These are phyloP conservation scores for Ligustrum vulgare DNA, from an alignment of 257 asterid species.

Conservation along the genomic window DNA sequence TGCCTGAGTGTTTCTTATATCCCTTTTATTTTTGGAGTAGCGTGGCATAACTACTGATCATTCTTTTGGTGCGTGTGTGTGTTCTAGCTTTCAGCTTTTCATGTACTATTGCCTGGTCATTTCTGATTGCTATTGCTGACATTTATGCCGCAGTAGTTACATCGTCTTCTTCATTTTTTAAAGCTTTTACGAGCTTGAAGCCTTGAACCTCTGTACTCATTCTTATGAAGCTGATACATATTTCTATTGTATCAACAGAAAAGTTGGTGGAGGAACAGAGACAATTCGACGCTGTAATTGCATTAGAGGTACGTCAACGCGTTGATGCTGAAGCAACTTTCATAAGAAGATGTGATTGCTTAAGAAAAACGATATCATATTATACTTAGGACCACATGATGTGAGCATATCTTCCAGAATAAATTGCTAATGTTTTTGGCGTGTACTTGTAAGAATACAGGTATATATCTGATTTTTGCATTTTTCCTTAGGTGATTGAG, in stretches of 20 bases:
- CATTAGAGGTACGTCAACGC: conserved; percentile 68
- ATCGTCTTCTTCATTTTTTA: conserved; percentile 7
- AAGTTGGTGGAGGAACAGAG: conserved; percentile 80
- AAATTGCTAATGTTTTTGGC: neutral
- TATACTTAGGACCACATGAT: neutral
- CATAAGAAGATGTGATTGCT: neutral
- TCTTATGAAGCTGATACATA: conserved; percentile 33
- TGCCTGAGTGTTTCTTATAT: neutral
- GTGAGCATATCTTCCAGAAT: conserved; percentile 3
- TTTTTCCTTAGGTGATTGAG: conserved; percentile 73
- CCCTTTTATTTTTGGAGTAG: neutral
- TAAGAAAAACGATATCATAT: neutral
- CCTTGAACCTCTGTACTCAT: conserved; percentile 22
- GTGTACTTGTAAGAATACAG: neutral
- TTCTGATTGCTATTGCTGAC: neutral
- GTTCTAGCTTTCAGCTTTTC: conserved; percentile 6
- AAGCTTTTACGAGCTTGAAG: conserved; percentile 13
- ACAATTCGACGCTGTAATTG: conserved; percentile 81
- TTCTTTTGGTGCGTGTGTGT: conserved; percentile 4
- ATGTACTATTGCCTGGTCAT: neutral
- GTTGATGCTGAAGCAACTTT: conserved; percentile 8
- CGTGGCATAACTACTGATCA: conserved; percentile 1
- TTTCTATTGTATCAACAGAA: conserved; percentile 55
- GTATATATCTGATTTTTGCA: conserved; percentile 21
- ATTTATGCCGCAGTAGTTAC: neutral